phyloP scores from a whole-genome alignment of 2,329 filamentous ascomycete species.

The Neonectria ditissima region DNA sequence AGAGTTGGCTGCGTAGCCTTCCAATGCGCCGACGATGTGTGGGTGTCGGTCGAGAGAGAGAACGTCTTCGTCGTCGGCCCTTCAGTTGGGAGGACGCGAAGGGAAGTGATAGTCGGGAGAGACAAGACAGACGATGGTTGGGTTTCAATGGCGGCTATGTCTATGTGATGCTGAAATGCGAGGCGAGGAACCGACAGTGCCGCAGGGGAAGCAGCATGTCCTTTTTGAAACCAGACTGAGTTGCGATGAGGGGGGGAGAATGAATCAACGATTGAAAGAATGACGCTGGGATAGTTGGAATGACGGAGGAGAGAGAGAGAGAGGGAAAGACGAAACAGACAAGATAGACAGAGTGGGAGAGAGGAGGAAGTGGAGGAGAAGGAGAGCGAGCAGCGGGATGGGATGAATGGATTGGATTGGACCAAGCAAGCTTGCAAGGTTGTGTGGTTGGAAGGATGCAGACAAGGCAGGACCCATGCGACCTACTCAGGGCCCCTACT shows the following conservation, averaged over 20 bases:
- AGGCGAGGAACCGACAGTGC: conserved; percentile 43
- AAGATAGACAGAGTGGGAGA: conserved; percentile 9
- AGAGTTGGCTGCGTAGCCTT: conserved; percentile 40
- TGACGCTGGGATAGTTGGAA: conserved; percentile 40
- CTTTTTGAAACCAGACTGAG: conserved; percentile 32
- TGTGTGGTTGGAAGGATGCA: conserved; percentile 11
- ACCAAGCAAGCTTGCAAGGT: conserved; percentile 29
- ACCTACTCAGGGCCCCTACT: too few species aligned
- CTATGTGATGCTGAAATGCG: conserved; percentile 45
- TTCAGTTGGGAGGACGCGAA: conserved; percentile 7
- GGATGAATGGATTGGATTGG: conserved; percentile 21
- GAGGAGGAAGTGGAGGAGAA: conserved; percentile 25
- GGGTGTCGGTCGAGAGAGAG: conserved; percentile 22
- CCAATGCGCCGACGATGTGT: conserved; percentile 40
- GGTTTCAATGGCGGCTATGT: conserved; percentile 36
- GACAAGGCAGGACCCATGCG: too few species aligned
- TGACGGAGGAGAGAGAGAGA: conserved; percentile 15
- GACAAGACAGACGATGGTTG: not conserved
- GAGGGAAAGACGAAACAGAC: not conserved
- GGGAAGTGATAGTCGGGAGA: not conserved
- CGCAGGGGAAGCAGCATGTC: conserved; percentile 45
- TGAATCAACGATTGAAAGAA: conserved; percentile 22
- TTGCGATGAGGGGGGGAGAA: conserved; percentile 22
- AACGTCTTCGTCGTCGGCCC: conserved; percentile 9
- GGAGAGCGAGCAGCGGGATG: conserved; percentile 35